Conservation (phyloP, 257 asterid genomes). For the Solanum virginianum region DNA sequence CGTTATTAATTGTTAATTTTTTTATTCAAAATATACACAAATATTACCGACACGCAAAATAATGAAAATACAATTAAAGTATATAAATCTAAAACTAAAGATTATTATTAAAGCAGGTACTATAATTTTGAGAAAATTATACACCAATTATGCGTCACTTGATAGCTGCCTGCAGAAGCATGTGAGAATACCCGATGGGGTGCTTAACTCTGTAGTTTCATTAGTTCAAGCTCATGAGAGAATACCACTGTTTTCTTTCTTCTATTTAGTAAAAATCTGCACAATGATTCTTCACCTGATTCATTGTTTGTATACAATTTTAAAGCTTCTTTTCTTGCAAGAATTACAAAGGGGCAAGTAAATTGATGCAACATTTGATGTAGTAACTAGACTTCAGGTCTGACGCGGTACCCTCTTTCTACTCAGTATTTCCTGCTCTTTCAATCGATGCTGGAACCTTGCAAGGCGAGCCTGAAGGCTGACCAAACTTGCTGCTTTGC, state of each 20-base stretch:
- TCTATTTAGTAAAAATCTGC: background rate
- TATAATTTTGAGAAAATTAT: no score
- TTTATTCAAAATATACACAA: no score
- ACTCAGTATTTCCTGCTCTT: constrained; percentile 93
- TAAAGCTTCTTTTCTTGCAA: background rate
- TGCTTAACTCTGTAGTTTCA: background rate
- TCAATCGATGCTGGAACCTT: constrained; percentile 93
- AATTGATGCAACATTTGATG: background rate
- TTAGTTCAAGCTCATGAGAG: background rate
- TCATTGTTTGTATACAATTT: background rate
- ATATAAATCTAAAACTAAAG: no score
- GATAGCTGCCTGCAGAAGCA: no score
- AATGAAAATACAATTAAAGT: no score
- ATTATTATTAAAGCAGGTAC: no score
- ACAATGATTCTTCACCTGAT: background rate
- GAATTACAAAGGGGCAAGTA: background rate
- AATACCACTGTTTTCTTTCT: background rate
- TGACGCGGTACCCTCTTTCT: constrained; percentile 79
- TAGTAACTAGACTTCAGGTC: background rate
- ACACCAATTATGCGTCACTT: no score
- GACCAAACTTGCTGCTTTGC: constrained; percentile 94
- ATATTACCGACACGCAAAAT: no score
- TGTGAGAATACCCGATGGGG: background rate
- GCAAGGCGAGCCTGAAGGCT: constrained; percentile 98
- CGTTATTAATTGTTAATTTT: no score